phyloP scores from a whole-genome alignment of 1,139 yeast genomes.

The Blastobotrys persicus region DNA sequence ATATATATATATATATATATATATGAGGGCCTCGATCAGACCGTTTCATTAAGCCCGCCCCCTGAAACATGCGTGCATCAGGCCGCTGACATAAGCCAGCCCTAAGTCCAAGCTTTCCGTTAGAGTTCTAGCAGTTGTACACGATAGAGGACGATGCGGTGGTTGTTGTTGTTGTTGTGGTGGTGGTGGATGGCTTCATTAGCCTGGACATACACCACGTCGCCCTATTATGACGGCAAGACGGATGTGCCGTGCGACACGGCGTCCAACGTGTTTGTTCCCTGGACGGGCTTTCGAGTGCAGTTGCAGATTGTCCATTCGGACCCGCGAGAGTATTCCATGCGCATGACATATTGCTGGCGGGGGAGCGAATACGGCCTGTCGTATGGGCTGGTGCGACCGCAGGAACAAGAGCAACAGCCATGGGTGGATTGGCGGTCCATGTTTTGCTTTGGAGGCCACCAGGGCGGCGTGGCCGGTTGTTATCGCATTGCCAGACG shows the following conservation, averaged over 20 bases:
- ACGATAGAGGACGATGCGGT: too few species aligned
- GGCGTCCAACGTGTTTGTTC: constrained; percentile 24
- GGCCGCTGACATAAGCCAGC: too few species aligned
- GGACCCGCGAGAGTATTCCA: constrained; percentile 3
- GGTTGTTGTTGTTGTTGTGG: background rate
- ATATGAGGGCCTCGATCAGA: too few species aligned
- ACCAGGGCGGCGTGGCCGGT: constrained; percentile 18
- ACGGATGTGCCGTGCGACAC: constrained; percentile 26
- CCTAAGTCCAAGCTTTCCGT: too few species aligned
- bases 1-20: too few species aligned
- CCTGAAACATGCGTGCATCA: too few species aligned
- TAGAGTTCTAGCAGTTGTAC: background rate
- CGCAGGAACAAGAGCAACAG: constrained; percentile 2
- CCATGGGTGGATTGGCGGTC: constrained; percentile 24
- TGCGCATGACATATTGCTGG: constrained; percentile 23
- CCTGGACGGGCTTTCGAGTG: constrained; percentile 30
- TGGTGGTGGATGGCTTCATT: background rate
- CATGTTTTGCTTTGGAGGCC: constrained; percentile 21
- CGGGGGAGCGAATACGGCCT: constrained; percentile 23
- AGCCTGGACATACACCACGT: constrained; percentile 14
- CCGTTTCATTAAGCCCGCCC: too few species aligned
- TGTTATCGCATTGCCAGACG: constrained; percentile 25
- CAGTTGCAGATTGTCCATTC: constrained; percentile 16
- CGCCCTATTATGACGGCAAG: constrained; percentile 24
- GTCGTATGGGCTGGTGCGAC: constrained; percentile 11